These are phyloP conservation scores for Cenococcum geophilum DNA, from an alignment of 495 filamentous ascomycete species.

Conservation along the genomic window DNA sequence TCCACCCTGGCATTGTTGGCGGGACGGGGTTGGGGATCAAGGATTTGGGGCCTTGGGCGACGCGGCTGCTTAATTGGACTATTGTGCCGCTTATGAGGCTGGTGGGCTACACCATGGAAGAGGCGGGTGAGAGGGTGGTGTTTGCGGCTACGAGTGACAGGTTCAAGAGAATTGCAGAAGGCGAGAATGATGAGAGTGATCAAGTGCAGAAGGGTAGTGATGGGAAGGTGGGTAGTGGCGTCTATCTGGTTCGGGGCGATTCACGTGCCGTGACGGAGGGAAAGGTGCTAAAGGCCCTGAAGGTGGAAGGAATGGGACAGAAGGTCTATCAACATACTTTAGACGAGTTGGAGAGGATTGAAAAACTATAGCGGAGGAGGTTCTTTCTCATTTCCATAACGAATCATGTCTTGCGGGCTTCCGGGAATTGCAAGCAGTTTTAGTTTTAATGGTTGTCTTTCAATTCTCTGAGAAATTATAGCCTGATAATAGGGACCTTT, in stretches of 20 bases:
- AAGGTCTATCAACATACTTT: slow-evolving; percentile 16
- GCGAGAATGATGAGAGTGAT: neutral
- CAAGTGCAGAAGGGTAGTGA: slow-evolving; percentile 3
- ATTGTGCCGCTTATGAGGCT: slow-evolving; percentile 17
- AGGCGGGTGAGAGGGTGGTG: slow-evolving; percentile 26
- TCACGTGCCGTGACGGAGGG: slow-evolving; percentile 14
- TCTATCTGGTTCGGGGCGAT: slow-evolving; percentile 12
- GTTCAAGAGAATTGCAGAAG: slow-evolving; percentile 1
- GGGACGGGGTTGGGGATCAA: slow-evolving; percentile 17
- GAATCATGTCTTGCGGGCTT: too few relatives aligned
- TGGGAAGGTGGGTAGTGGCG: slow-evolving; percentile 14
- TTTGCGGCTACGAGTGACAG: slow-evolving; percentile 15
- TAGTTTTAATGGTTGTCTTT: too few relatives aligned
- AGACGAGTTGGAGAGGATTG: slow-evolving; percentile 12
- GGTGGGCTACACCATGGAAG: slow-evolving; percentile 7
- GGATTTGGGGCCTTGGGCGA: slow-evolving; percentile 5
- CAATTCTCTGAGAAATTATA: too few relatives aligned
- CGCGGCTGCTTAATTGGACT: slow-evolving; percentile 14
- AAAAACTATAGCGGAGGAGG: slow-evolving; percentile 3
- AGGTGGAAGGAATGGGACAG: slow-evolving; percentile 8
- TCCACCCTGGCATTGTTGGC: slow-evolving; percentile 22
- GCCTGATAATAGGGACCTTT: too few relatives aligned
- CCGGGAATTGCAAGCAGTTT: too few relatives aligned
- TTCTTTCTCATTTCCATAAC: neutral
- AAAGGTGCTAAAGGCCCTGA: slow-evolving; percentile 11